Base-by-base conservation (phyloP, 768 basidiomycete species). In the Cyclocybe cylindracea region DNA sequence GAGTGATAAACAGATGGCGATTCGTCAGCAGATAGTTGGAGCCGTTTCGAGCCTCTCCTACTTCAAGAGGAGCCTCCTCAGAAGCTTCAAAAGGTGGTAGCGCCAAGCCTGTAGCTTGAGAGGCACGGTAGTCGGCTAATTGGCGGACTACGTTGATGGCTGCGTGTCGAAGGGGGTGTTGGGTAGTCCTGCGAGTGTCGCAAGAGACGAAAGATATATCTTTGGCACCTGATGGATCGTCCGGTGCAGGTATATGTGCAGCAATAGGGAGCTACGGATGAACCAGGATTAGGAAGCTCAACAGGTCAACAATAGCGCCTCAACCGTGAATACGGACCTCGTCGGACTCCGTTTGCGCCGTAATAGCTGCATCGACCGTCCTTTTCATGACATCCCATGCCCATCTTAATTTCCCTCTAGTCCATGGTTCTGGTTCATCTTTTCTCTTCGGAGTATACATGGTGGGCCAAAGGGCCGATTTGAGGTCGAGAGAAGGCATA, bases 21-120 rank as follows among this genome's bases (percentile, higher is more conserved):
- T 85, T 84, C 0, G 94, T 98, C 19, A 98, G 78, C 39, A 98
- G 85, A 69, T 99, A 99, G 62, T 89, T 87, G 1, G 85, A 72
- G 10, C 91, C 88, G 58, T 91, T 92, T 48, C 61, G 67, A 37
- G 53, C 37, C 18, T 54, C 56, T 7, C 64, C 70, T 7, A 16
- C 50, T 29, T 58, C 54, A 39, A 49, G 24, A 31, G 58, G 51
- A 45, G 42, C 48, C 9, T 52, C 48, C 19, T 14, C 19, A 31
- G 24, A 24, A 24, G 33, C 7, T 31, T 38, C 19, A 9, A 13
- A 36, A 7, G 44, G n/a, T 44, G 24, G 24, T 5, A 24, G 24
- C 24, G 24, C 33, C 14, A 46, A 34, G 36, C 43, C 36, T 29
- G n/a, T 33, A 10, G 34, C 55, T 13, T 49, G 39, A 31, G 64